Conservation (phyloP, 495 filamentous ascomycete species). For the Trichoderma reesei region DNA sequence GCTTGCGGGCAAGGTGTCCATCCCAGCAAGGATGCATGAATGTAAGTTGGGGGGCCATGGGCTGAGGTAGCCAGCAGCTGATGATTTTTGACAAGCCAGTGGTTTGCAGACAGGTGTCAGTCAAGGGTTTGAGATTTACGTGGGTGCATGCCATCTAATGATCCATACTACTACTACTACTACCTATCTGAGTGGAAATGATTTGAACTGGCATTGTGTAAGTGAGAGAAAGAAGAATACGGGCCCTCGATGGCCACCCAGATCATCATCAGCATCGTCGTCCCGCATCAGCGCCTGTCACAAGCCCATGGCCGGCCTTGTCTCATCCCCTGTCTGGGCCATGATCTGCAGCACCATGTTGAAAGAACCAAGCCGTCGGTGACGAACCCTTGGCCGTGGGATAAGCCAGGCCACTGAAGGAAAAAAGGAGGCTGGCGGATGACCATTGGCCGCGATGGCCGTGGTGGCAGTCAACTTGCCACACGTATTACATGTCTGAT, state of each 20-base stretch:
- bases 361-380: neutral
- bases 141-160: neutral
- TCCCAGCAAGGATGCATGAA: neutral
- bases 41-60: neutral
- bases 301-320: neutral
- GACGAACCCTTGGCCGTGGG: neutral
- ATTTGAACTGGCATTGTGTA: neutral
- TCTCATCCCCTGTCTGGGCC: neutral
- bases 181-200: neutral
- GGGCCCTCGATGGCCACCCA: neutral
- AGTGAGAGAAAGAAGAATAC: neutral
- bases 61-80: no score
- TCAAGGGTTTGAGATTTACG: no score
- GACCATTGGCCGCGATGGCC: neutral
- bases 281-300: neutral
- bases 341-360: neutral
- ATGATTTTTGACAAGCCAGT: no score
- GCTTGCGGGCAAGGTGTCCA: neutral
- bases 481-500: no score
- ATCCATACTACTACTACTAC: neutral
- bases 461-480: no score
- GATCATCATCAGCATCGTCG: neutral
- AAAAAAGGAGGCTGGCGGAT: no score
- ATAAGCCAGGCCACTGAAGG: neutral
- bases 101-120: no score